A percentile compares a stretch with the other conserved stretches of the same genome.
Evolutionary conservation across 2,329 filamentous ascomycete species (phyloP).

Genomic region (Thelonectria olida): DNA sequence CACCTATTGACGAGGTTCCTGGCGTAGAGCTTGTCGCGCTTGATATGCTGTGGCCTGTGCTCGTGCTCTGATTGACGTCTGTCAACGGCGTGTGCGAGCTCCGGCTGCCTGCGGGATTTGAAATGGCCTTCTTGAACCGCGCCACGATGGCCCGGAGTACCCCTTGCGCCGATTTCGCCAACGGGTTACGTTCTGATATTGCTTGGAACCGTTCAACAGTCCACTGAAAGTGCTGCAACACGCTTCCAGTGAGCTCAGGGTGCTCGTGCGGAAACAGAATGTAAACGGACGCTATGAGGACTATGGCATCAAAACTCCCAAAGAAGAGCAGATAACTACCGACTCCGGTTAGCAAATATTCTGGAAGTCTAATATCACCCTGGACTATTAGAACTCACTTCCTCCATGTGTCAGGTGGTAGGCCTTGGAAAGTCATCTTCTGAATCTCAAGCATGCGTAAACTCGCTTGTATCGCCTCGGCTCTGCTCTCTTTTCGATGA

Average conservation of each 20-base stretch:
- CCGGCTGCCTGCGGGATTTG: constrained; percentile 32
- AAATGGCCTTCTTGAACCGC: constrained; percentile 61
- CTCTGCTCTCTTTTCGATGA: constrained; percentile 61
- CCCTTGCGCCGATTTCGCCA: constrained; percentile 63
- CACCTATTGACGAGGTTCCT: constrained; percentile 16
- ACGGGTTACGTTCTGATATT: constrained; percentile 62
- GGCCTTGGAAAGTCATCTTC: constrained; percentile 56
- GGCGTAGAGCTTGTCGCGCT: constrained; percentile 27
- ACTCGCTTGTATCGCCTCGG: constrained; percentile 64
- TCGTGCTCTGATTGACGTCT: constrained; percentile 9
- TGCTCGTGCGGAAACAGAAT: constrained; percentile 69
- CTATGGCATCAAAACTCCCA: constrained; percentile 71
- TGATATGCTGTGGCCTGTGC: constrained; percentile 3
- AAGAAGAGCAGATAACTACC: constrained; percentile 65
- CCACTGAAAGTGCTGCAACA: constrained; percentile 67
- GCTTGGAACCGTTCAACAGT: constrained; percentile 66
- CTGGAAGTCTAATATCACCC: background rate
- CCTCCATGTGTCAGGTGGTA: constrained; percentile 60
- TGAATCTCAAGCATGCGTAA: constrained; percentile 66
- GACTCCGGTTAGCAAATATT: background rate
- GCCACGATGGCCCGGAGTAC: constrained; percentile 65
- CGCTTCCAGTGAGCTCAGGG: constrained; percentile 54
- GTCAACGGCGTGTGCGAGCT: constrained; percentile 25
- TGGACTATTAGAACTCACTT: constrained; percentile 40
- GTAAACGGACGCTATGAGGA: constrained; percentile 68